phyloP scores from a whole-genome alignment of 371 early-diverging fungal genomes.

The Dinochytrium kinnereticum region DNA sequence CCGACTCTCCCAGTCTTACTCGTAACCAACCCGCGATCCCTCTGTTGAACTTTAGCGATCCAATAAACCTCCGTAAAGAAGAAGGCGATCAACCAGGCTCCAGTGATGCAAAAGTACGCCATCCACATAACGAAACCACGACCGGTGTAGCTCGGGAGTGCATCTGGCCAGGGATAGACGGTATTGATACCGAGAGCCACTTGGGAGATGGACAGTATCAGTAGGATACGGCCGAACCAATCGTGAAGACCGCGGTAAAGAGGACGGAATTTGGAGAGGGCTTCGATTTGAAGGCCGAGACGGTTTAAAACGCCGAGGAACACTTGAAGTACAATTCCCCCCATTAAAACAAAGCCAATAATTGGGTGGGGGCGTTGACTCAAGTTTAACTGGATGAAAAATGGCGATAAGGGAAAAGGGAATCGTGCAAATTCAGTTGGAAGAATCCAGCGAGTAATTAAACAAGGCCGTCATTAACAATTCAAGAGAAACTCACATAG shows the following conservation, averaged over 20 bases:
- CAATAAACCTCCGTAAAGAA: constrained; percentile 34
- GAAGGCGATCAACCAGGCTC: constrained; percentile 40
- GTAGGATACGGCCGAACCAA: constrained; percentile 29
- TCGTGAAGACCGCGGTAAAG: constrained; percentile 19
- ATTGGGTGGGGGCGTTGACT: constrained; percentile 40
- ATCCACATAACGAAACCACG: constrained; percentile 34
- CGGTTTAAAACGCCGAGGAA: constrained; percentile 38
- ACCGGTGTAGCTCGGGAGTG: constrained; percentile 5
- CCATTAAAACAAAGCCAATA: constrained; percentile 33
- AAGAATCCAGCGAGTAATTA: neutral
- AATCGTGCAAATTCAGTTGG: neutral
- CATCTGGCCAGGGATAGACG: constrained; percentile 38
- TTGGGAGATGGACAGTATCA: constrained; percentile 36
- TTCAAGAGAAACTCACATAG: constrained; percentile 7
- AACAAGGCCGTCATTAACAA: neutral
- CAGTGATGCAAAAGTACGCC: constrained; percentile 30
- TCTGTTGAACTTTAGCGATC: neutral
- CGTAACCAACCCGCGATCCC: neutral
- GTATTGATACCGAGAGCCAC: constrained; percentile 42
- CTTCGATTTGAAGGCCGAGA: constrained; percentile 33
- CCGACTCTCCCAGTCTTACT: neutral
- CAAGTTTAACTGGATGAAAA: neutral
- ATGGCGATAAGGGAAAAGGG: neutral
- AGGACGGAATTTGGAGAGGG: constrained; percentile 19
- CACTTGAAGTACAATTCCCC: constrained; percentile 34